Conservation (phyloP, 139 green algal species). For the Picochlorum costavermella region DNA sequence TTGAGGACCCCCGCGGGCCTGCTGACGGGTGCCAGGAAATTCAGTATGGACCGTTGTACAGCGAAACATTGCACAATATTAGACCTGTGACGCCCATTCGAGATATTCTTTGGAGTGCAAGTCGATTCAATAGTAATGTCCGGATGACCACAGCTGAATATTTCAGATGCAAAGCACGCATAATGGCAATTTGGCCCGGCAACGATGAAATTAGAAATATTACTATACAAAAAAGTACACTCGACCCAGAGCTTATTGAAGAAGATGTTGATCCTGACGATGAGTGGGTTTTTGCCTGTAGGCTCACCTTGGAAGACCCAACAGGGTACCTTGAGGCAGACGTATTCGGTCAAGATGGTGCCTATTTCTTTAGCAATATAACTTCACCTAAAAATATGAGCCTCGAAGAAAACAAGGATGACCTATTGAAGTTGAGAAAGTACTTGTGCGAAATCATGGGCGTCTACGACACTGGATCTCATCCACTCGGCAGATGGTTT, state of each 20-base stretch:
- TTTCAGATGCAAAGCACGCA: too few species aligned
- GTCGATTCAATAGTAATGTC: too few species aligned
- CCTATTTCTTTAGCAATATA: conserved; percentile 22
- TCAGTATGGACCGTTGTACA: background rate
- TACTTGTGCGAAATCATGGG: too few species aligned
- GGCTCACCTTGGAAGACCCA: conserved; percentile 27
- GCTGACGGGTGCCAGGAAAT: background rate
- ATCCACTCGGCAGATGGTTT: background rate
- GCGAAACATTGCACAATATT: background rate
- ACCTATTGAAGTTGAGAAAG: too few species aligned
- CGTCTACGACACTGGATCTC: background rate
- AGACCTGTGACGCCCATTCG: background rate
- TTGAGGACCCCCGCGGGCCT: background rate
- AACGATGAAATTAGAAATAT: too few species aligned
- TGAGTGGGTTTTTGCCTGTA: conserved; percentile 17
- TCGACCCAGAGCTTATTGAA: background rate
- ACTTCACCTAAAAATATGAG: conserved; percentile 3
- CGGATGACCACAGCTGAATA: too few species aligned
- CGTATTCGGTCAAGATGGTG: conserved; percentile 26
- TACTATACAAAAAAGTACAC: background rate
- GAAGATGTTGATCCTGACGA: background rate
- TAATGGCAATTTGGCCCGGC: too few species aligned
- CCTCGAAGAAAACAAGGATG: background rate
- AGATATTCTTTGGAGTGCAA: background rate
- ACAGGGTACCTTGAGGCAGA: conserved; percentile 24